Conservation (phyloP, 2,329 filamentous ascomycete genomes). For the Penicillium sp. region DNA sequence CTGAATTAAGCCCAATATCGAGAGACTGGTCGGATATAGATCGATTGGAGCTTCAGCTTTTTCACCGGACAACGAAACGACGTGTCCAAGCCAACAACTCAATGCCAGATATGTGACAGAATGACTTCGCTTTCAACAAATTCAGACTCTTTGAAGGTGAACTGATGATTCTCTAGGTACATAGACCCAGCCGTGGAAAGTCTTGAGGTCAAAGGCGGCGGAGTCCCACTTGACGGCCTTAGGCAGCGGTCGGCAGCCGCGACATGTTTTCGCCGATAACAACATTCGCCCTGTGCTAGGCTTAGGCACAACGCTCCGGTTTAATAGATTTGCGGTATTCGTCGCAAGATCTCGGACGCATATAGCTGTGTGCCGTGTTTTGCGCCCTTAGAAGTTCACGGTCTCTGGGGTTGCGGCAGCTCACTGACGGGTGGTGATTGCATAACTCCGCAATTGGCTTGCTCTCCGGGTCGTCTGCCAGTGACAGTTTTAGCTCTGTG, state of each 20-base stretch:
- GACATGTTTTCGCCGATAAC: conserved; percentile 14
- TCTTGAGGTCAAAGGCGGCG: conserved; percentile 6
- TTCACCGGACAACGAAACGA: background rate
- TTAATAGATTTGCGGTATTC: background rate
- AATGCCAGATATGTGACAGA: background rate
- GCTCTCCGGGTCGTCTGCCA: background rate
- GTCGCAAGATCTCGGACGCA: background rate
- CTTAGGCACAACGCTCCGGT: background rate
- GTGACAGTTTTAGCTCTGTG: background rate
- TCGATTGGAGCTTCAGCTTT: background rate
- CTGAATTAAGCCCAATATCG: background rate
- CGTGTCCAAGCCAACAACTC: background rate
- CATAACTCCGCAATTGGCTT: background rate
- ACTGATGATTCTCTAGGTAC: conserved; percentile 4
- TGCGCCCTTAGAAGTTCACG: background rate
- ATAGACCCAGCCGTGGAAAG: background rate
- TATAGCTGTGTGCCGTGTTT: background rate
- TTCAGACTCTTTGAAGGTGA: background rate
- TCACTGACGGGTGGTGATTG: background rate
- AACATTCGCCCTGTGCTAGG: conserved; percentile 2
- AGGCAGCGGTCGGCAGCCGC: conserved; percentile 9
- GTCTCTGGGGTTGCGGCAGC: background rate
- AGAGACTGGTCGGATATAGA: conserved; percentile 1
- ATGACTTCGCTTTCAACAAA: background rate
- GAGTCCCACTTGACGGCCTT: conserved; percentile 5